Conservation (phyloP, 2,329 filamentous ascomycete species). For the Fusarium sp. region DNA sequence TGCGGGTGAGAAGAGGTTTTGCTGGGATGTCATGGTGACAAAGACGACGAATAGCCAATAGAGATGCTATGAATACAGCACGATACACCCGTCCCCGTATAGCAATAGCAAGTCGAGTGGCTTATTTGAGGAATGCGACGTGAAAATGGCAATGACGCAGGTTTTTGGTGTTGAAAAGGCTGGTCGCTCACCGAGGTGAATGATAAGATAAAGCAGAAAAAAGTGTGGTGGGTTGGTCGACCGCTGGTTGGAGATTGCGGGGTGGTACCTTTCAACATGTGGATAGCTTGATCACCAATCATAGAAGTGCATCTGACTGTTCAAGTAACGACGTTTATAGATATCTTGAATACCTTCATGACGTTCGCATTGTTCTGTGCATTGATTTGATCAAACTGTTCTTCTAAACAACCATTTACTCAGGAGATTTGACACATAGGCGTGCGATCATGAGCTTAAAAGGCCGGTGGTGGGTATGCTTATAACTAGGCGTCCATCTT, state of each 20-base stretch:
- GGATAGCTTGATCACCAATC: conserved; percentile 21
- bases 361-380: neutral
- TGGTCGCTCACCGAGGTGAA: conserved; percentile 48
- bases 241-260: conserved; percentile 29
- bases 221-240: conserved; percentile 35
- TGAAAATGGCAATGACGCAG: conserved; percentile 23
- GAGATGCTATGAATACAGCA: neutral
- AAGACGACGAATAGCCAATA: neutral
- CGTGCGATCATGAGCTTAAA: neutral
- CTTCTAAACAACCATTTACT: neutral
- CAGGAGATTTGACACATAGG: neutral
- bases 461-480: neutral
- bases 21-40: conserved; percentile 70
- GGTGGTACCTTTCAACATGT: conserved; percentile 33
- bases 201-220: conserved; percentile 51
- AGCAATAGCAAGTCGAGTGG: neutral
- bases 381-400: neutral
- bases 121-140: neutral
- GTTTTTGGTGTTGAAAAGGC: conserved; percentile 36
- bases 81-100: neutral
- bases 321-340: neutral
- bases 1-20: conserved; percentile 87
- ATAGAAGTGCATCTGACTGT: neutral
- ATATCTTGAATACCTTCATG: neutral
- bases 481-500: neutral